A percentile compares a stretch with the other conserved stretches of the same genome.
phyloP scores from a whole-genome alignment of 2,329 filamentous ascomycete species.

The Onygenales sp. region DNA sequence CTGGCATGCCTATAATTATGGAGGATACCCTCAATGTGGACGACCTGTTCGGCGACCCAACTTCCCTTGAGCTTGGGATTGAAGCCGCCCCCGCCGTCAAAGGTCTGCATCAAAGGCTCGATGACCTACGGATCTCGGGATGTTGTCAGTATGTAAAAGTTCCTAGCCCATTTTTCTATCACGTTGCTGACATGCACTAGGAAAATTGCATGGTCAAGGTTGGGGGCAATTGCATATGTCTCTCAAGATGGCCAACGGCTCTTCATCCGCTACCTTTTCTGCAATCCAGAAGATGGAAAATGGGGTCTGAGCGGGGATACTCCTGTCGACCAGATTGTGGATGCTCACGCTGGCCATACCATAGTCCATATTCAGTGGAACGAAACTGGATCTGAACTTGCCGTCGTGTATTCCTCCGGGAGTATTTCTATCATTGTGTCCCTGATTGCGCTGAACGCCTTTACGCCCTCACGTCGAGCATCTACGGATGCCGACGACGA shows the following conservation, averaged over 20 bases:
- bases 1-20: conserved; percentile 46
- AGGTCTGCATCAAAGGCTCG: conserved; percentile 61
- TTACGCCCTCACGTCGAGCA: conserved; percentile 53
- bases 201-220: conserved; percentile 77
- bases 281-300: conserved; percentile 56
- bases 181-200: conserved; percentile 38
- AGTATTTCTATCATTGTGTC: conserved; percentile 67
- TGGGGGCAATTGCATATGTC: conserved; percentile 76
- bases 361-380: conserved; percentile 81
- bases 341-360: conserved; percentile 53
- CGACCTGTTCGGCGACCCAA: conserved; percentile 64
- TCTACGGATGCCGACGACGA: conserved; percentile 56
- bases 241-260: conserved; percentile 60
- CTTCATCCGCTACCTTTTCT: conserved; percentile 63
- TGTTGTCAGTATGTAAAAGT: conserved; percentile 64
- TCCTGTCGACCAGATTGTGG: conserved; percentile 50
- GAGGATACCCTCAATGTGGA: conserved; percentile 53
- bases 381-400: conserved; percentile 66
- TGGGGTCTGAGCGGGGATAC: conserved; percentile 73
- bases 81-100: conserved; percentile 50
- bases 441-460: conserved; percentile 62
- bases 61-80: conserved; percentile 48
- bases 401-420: conserved; percentile 70
- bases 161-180: background rate
- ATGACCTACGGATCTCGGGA: conserved; percentile 65